phyloP scores from a whole-genome alignment of 192 early-diverging fungal genomes.

The Cetraspora pellucida region DNA sequence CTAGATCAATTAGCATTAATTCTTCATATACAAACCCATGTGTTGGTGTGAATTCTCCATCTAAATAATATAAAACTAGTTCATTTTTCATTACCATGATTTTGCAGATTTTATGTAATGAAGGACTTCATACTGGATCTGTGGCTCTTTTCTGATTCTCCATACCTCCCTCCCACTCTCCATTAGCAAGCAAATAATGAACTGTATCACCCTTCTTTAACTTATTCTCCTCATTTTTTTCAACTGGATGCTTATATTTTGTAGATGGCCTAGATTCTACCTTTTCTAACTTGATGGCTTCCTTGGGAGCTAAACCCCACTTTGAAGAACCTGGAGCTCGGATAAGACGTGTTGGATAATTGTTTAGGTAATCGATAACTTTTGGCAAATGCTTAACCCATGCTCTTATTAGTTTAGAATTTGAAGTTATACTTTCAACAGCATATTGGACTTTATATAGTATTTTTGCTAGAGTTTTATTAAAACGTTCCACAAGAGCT shows the following conservation, averaged over 20 bases:
- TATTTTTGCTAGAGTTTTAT: not conserved
- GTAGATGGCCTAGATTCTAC: constrained; percentile 17
- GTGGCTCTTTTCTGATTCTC: constrained; percentile 2
- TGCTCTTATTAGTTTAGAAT: constrained; percentile 13
- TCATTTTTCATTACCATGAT: constrained; percentile 14
- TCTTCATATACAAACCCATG: not conserved
- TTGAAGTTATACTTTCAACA: not conserved
- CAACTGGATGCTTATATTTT: not conserved
- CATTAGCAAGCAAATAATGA: not conserved
- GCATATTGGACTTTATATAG: constrained; percentile 8
- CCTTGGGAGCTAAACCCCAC: not conserved
- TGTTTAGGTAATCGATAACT: constrained; percentile 9
- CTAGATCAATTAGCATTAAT: not conserved
- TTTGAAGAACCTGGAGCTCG: not conserved
- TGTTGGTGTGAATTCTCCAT: not conserved
- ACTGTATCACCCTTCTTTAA: not conserved
- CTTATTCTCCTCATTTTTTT: not conserved
- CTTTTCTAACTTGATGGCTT: not conserved
- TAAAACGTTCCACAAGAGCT: not conserved
- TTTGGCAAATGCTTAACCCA: constrained; percentile 7
- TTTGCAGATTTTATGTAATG: constrained; percentile 1
- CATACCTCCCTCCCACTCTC: constrained; percentile 5
- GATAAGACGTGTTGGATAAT: constrained; percentile 19
- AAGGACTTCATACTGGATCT: not conserved
- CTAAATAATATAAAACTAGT: constrained; percentile 7